Conservation (phyloP, 257 asterid genomes). For the Forsythia viridissima region DNA sequence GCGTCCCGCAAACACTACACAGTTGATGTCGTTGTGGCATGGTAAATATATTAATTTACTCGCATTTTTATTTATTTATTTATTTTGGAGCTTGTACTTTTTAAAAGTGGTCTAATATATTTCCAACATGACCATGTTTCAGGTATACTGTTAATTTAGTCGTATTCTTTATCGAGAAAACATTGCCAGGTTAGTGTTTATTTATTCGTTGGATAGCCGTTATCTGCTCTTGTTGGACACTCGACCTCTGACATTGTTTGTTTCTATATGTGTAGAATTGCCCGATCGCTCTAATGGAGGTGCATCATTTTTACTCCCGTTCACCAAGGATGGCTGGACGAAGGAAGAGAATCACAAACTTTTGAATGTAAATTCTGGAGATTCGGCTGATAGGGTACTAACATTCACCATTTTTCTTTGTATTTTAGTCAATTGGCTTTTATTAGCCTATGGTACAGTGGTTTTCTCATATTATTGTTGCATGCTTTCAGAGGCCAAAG, state of each 20-base stretch:
- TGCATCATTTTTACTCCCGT: slow-evolving; percentile 47
- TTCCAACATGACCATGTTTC: slow-evolving; percentile 22
- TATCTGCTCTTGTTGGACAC: neutral
- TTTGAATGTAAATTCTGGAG: slow-evolving; percentile 47
- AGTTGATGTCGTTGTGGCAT: slow-evolving; percentile 91
- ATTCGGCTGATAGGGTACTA: slow-evolving; percentile 56
- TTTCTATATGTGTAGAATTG: slow-evolving; percentile 46
- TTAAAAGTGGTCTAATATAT: neutral
- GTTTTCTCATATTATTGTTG: neutral
- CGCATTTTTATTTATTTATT: neutral
- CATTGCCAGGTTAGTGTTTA: slow-evolving; percentile 67
- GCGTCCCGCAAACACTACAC: slow-evolving; percentile 97
- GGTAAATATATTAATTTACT: slow-evolving; percentile 43
- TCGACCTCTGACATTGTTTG: slow-evolving; percentile 14
- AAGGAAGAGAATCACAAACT: slow-evolving; percentile 69
- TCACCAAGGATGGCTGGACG: slow-evolving; percentile 58
- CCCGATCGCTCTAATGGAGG: slow-evolving; percentile 70
- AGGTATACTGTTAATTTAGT: slow-evolving; percentile 94
- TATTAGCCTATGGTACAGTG: neutral
- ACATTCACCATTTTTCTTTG: slow-evolving; percentile 1
- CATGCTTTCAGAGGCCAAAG: slow-evolving; percentile 50
- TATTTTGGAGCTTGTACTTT: neutral
- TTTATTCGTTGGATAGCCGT: neutral
- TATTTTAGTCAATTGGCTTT: neutral
- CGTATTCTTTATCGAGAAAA: slow-evolving; percentile 79